Evolutionary conservation across 2,329 filamentous ascomycete genomes (phyloP).

Genomic region (Nothophaeocryptopus gaeumannii): DNA sequence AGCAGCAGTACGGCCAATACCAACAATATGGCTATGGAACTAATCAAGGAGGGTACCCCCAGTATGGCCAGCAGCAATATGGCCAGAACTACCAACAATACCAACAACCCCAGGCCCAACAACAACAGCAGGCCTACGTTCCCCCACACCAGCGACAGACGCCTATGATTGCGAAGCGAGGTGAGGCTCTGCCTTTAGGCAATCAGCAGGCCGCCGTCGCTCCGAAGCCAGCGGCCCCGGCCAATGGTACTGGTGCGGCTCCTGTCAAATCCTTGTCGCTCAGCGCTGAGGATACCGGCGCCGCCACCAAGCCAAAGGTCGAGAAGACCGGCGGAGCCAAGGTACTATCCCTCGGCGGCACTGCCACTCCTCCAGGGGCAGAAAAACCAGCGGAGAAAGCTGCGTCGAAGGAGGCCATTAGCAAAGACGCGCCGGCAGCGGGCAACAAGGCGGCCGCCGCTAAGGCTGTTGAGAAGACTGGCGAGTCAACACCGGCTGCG

Average conservation of each 20-base stretch:
- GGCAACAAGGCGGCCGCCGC: conserved; percentile 80
- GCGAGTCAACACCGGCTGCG: conserved; percentile 61
- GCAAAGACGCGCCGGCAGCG: conserved; percentile 55
- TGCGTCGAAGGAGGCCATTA: conserved; percentile 34
- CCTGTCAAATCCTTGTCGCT: conserved; percentile 62
- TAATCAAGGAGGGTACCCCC: conserved; percentile 41
- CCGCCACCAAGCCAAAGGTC: conserved; percentile 54
- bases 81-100: conserved; percentile 46
- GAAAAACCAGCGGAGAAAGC: conserved; percentile 46
- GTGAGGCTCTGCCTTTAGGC: conserved; percentile 48
- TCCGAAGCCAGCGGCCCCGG: conserved; percentile 43
- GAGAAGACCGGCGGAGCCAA: conserved; percentile 57
- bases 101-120: conserved; percentile 46
- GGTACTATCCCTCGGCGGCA: conserved; percentile 65
- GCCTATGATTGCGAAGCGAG: conserved; percentile 63
- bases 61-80: conserved; percentile 44
- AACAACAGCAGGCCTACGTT: conserved; percentile 32
- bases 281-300: conserved; percentile 46
- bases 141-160: conserved; percentile 47
- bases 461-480: conserved; percentile 90
- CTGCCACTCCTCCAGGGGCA: conserved; percentile 47
- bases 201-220: conserved; percentile 47
- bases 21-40: conserved; percentile 43
- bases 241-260: conserved; percentile 52
- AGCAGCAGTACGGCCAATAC: conserved; percentile 32